Conservation (phyloP, 768 basidiomycete genomes). For the Trametes cinnabarina region DNA sequence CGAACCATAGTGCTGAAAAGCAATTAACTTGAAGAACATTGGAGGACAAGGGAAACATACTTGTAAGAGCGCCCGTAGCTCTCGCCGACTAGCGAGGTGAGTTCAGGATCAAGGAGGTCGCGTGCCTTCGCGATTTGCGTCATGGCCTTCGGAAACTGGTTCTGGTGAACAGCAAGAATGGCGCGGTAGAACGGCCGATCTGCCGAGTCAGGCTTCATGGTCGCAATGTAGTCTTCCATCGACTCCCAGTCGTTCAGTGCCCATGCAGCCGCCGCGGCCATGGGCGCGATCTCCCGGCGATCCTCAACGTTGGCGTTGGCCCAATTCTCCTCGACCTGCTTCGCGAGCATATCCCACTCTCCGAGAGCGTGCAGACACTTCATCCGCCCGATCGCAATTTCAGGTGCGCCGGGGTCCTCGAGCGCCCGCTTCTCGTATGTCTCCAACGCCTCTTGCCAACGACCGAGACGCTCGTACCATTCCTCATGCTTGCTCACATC, state of each 20-base stretch:
- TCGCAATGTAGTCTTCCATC: constrained; percentile 95
- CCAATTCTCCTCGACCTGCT: constrained; percentile 89
- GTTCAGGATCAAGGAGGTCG: constrained; percentile 86
- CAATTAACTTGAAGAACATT: background rate
- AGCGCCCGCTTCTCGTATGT: constrained; percentile 80
- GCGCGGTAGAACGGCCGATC: constrained; percentile 96
- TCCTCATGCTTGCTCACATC: constrained; percentile 92
- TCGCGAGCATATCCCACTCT: constrained; percentile 91
- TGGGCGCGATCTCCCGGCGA: constrained; percentile 87
- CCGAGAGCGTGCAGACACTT: constrained; percentile 96
- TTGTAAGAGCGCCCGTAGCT: constrained; percentile 97
- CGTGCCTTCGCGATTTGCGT: constrained; percentile 90
- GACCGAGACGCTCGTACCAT: constrained; percentile 95
- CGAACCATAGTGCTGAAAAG: constrained; percentile 82
- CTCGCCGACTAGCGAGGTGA: constrained; percentile 90
- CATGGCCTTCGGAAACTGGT: constrained; percentile 89
- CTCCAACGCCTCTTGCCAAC: constrained; percentile 91
- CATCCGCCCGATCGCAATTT: constrained; percentile 86
- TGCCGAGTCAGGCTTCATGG: constrained; percentile 90
- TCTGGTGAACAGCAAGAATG: constrained; percentile 93
- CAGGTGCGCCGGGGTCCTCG: constrained; percentile 72
- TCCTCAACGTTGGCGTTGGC: constrained; percentile 76
- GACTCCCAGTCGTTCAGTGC: constrained; percentile 95
- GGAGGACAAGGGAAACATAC: constrained; percentile 40
- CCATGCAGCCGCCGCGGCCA: constrained; percentile 98